A percentile compares a stretch with the other conserved stretches of the same genome.
Evolutionary conservation across 1,284 basidiomycete genomes (phyloP).

Genomic region (Anthracocystis setariae): DNA sequence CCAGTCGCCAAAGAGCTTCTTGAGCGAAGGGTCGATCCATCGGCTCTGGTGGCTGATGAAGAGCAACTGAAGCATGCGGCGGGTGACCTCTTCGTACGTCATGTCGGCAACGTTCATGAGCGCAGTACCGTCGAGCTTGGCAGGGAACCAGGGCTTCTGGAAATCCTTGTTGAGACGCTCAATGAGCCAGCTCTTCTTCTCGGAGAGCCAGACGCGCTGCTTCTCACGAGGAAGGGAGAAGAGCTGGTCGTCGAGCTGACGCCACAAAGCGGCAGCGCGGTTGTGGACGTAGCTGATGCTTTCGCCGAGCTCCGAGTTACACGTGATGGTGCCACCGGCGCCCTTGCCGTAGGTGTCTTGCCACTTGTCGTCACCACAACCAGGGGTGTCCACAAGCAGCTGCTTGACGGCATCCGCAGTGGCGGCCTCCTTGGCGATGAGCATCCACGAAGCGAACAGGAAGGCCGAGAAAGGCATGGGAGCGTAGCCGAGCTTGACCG

Average conservation of each 20-base stretch:
- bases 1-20: conserved; percentile 97
- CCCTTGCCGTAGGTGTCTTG: conserved; percentile 89
- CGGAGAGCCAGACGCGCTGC: conserved; percentile 84
- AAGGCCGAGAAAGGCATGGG: conserved; percentile 99
- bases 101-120: conserved; percentile 86
- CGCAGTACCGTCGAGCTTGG: conserved; percentile 72
- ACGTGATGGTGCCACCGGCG: conserved; percentile 93
- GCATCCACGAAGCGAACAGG: conserved; percentile 92
- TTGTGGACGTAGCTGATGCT: conserved; percentile 93
- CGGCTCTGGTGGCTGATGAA: conserved; percentile 88
- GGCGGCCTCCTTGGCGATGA: conserved; percentile 98
- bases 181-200: conserved; percentile 89
- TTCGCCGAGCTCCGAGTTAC: conserved; percentile 96
- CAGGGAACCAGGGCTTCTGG: conserved; percentile 74
- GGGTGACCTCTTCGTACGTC: conserved; percentile 96
- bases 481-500: conserved; percentile 81
- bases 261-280: conserved; percentile 95
- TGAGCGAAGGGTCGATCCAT: conserved; percentile 93
- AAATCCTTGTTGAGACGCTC: conserved; percentile 93
- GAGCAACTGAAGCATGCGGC: conserved; percentile 91
- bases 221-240: conserved; percentile 96
- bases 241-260: conserved; percentile 89
- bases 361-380: conserved; percentile 90
- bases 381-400: conserved; percentile 91
- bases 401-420: conserved; percentile 94